phyloP scores from a whole-genome alignment of 805 yeast species.

The Ogataea thermomethanolica region DNA sequence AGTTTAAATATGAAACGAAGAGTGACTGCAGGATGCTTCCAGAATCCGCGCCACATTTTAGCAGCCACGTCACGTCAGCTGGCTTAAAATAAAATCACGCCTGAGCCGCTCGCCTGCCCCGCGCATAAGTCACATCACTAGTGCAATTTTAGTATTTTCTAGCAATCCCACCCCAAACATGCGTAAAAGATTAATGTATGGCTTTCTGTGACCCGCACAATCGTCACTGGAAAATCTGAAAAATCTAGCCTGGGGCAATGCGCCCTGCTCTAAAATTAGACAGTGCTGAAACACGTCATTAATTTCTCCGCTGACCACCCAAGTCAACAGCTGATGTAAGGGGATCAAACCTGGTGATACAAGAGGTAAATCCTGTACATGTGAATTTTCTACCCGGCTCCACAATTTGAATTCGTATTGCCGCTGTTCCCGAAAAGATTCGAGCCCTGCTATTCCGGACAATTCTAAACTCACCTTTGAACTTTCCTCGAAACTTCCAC shows the following conservation, averaged over 20 bases:
- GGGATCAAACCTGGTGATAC: constrained; percentile 53
- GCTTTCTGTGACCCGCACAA: constrained; percentile 19
- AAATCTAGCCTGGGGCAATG: neutral
- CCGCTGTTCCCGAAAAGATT: constrained; percentile 12
- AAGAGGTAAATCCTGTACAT: constrained; percentile 32
- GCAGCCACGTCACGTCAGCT: constrained; percentile 5
- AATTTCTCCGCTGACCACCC: constrained; percentile 31
- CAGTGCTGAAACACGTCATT: constrained; percentile 6
- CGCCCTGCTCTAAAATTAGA: constrained; percentile 2
- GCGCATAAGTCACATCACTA: constrained; percentile 13
- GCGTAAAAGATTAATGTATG: constrained; percentile 41
- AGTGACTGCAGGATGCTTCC: neutral
- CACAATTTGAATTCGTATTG: constrained; percentile 15
- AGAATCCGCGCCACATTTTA: constrained; percentile 6
- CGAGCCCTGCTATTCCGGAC: constrained; percentile 7
- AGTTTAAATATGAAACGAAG: neutral
- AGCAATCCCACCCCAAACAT: constrained; percentile 40
- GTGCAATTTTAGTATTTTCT: constrained; percentile 20
- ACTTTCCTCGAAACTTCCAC: constrained; percentile 26
- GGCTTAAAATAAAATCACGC: constrained; percentile 6
- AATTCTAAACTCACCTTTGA: constrained; percentile 5
- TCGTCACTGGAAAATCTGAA: constrained; percentile 9
- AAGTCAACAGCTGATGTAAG: constrained; percentile 39
- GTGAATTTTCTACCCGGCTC: constrained; percentile 4
- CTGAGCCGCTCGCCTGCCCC: constrained; percentile 10